Percentiles rank a stretch among this genome's conserved stretches.
phyloP scores from a whole-genome alignment of 495 filamentous ascomycete genomes.

The Podospora didyma region DNA sequence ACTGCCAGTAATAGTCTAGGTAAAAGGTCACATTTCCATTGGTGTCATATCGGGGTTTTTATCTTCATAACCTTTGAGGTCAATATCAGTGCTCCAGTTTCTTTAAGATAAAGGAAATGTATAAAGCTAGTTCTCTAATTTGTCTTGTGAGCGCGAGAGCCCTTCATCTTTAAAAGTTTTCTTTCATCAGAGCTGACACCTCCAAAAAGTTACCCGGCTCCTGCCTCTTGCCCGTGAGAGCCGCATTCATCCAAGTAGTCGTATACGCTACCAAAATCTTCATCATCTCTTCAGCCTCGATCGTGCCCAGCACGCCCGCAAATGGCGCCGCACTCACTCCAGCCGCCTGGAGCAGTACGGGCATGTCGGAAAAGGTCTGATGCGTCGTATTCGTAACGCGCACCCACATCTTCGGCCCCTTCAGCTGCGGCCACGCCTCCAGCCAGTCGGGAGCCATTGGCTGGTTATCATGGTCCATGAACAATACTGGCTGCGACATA shows the following conservation, averaged over 20 bases:
- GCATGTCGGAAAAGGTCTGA: slow-evolving; percentile 4
- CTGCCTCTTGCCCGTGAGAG: background rate
- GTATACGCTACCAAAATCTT: background rate
- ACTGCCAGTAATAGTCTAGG: no score
- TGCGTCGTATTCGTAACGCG: slow-evolving; percentile 1
- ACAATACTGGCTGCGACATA: slow-evolving; percentile 1
- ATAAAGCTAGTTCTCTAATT: no score
- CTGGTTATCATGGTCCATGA: background rate
- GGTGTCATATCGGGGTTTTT: no score
- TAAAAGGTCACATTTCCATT: no score
- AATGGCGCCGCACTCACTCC: slow-evolving; percentile 1
- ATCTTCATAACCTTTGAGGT: no score
- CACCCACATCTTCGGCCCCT: background rate
- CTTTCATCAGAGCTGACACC: background rate
- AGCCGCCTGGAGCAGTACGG: background rate
- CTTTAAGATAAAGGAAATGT: no score
- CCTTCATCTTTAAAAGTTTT: slow-evolving; percentile 1
- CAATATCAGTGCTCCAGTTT: no score
- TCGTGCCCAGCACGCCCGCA: slow-evolving; percentile 3
- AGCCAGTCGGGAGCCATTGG: background rate
- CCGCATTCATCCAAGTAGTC: slow-evolving; percentile 1
- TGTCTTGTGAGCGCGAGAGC: no score
- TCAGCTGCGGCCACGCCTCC: slow-evolving; percentile 1
- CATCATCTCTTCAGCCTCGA: background rate
- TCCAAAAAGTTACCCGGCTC: slow-evolving; percentile 1